These are phyloP conservation scores for Fraxinus dipetala DNA, from an alignment of 305 asterid species.

Conservation along the genomic window DNA sequence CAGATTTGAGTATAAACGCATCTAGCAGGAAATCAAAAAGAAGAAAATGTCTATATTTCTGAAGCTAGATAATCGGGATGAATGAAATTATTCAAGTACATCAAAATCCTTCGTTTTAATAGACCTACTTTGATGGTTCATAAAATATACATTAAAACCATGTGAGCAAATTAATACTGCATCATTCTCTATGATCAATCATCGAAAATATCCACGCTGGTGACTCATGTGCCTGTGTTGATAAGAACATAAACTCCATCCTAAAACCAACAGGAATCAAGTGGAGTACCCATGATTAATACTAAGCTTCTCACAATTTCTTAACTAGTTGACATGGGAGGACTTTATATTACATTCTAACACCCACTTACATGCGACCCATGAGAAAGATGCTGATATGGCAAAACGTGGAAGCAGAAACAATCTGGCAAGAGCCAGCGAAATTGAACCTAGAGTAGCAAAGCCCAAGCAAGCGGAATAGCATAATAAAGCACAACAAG, in stretches of 20 bases:
- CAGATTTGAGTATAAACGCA: background rate
- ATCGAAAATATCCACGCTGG: conserved; percentile 1
- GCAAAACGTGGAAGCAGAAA: background rate
- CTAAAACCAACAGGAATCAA: background rate
- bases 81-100: conserved; percentile 17
- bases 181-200: conserved; percentile 17
- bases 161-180: conserved; percentile 1
- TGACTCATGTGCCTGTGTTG: conserved; percentile 15
- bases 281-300: background rate
- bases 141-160: background rate
- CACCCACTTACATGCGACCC: background rate
- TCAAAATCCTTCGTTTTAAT: conserved; percentile 1
- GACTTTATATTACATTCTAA: background rate
- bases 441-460: background rate
- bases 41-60: conserved; percentile 8
- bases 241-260: background rate
- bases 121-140: conserved; percentile 23
- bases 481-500: background rate
- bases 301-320: background rate
- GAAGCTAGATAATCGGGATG: conserved; percentile 13
- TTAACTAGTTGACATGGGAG: background rate
- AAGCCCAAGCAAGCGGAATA: background rate
- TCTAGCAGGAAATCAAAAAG: conserved; percentile 10
- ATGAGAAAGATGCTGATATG: background rate
- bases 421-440: background rate